Evolutionary conservation across 2,329 filamentous ascomycete species (phyloP).

Genomic region (Ceratocystis colombiana): DNA sequence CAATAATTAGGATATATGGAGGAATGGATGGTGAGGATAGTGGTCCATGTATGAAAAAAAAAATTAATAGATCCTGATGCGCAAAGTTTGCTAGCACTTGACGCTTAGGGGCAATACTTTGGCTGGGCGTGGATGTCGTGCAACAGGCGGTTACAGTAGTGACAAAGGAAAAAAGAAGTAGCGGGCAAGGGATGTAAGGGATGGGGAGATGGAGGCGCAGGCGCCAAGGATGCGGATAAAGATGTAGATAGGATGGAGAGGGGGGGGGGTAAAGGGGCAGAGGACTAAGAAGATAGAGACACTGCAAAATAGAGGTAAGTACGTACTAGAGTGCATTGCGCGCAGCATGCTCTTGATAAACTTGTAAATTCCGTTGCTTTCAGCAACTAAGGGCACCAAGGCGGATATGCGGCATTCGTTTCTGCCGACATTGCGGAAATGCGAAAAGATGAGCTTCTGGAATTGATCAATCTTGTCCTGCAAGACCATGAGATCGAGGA

Average conservation of each 20-base stretch:
- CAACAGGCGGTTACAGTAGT: background rate
- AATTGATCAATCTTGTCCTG: conserved; percentile 98
- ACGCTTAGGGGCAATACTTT: no score
- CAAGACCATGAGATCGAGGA: conserved; percentile 88
- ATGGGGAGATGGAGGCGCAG: no score
- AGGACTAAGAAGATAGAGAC: no score
- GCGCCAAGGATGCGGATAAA: no score
- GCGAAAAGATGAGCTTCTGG: conserved; percentile 95
- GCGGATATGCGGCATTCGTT: conserved; percentile 96
- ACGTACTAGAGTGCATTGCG: conserved; percentile 87
- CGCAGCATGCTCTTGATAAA: conserved; percentile 99
- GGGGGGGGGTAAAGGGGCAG: no score
- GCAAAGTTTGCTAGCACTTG: no score
- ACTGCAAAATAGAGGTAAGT: background rate
- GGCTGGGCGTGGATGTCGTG: no score
- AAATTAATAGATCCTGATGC: no score
- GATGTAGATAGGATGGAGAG: no score
- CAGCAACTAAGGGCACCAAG: conserved; percentile 83
- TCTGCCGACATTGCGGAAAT: conserved; percentile 82
- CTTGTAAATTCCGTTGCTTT: conserved; percentile 99
- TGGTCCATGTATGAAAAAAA: no score
- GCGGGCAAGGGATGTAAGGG: no score
- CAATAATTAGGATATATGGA: background rate
- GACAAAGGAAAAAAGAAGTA: background rate
- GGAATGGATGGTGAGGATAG: background rate